Conservation (phyloP, 768 basidiomycete species). For the Crassisporium funariophilum region DNA sequence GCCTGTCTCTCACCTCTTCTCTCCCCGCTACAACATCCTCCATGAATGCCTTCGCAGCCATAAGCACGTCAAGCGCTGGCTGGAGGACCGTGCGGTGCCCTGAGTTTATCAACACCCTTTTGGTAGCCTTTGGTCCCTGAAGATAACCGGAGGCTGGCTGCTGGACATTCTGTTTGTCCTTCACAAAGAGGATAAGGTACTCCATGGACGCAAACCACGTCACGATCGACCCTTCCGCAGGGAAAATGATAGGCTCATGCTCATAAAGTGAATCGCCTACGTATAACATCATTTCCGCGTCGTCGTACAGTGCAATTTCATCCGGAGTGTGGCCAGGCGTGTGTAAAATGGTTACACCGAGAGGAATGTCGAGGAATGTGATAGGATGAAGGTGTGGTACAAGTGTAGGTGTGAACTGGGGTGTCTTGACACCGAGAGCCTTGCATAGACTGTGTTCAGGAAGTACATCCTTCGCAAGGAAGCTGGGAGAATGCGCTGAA, state of each 20-base stretch:
- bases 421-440: constrained; percentile 39
- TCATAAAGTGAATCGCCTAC: constrained; percentile 63
- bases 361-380: constrained; percentile 23
- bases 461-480: constrained; percentile 42
- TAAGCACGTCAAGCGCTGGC: constrained; percentile 49
- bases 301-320: constrained; percentile 56
- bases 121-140: constrained; percentile 8
- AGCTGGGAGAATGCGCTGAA: constrained; percentile 48
- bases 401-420: constrained; percentile 48
- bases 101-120: constrained; percentile 47
- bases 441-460: constrained; percentile 50
- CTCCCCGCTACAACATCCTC: constrained; percentile 43
- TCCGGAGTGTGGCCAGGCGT: constrained; percentile 64
- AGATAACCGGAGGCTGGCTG: not conserved
- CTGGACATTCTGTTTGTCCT: constrained; percentile 19
- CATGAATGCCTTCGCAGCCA: constrained; percentile 46
- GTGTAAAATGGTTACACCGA: constrained; percentile 49
- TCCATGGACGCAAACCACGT: constrained; percentile 50
- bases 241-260: constrained; percentile 55
- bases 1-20: constrained; percentile 29
- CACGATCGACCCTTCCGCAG: constrained; percentile 53
- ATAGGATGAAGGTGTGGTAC: constrained; percentile 43
- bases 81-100: constrained; percentile 50
- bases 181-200: constrained; percentile 43
- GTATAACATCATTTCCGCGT: constrained; percentile 51